Conservation (phyloP, 139 green algal species). For the Tetraselmis chui region DNA sequence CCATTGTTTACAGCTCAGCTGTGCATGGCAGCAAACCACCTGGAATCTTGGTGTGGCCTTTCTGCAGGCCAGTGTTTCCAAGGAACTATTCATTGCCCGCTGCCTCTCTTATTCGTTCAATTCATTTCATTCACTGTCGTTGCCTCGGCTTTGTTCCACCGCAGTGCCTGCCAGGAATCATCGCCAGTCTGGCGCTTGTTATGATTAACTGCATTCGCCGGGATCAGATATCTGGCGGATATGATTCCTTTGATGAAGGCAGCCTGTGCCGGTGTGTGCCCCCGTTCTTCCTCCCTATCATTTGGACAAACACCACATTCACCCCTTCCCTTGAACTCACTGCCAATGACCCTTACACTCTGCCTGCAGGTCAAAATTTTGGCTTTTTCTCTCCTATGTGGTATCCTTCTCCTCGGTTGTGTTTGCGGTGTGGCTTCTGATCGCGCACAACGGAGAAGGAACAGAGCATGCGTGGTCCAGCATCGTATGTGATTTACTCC, state of each 20-base stretch:
- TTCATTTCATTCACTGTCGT: not conserved
- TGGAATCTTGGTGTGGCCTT: conserved; percentile 52
- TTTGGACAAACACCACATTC: too few relatives aligned
- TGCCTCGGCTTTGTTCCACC: not conserved
- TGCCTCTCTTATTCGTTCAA: not conserved
- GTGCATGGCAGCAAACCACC: conserved; percentile 35
- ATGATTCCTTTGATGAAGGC: conserved; percentile 70
- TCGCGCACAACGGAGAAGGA: conserved; percentile 24
- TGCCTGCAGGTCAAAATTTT: conserved; percentile 50
- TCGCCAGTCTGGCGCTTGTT: conserved; percentile 74
- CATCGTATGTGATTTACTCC: not conserved
- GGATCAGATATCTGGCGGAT: conserved; percentile 5
- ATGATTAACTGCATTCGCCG: conserved; percentile 84
- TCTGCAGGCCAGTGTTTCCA: not conserved
- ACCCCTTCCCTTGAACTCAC: too few relatives aligned
- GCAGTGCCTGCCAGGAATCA: conserved; percentile 80
- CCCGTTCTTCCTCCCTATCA: not conserved
- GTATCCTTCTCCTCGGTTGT: conserved; percentile 66
- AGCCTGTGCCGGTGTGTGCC: conserved; percentile 45
- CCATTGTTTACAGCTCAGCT: conserved; percentile 35
- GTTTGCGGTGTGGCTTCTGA: conserved; percentile 62
- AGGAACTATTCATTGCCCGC: not conserved
- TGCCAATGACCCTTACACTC: too few relatives aligned
- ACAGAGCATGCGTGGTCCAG: not conserved
- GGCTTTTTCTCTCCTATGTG: conserved; percentile 84